Conservation (phyloP, 1,139 yeast species). For the Hanseniaspora gamundiae region DNA sequence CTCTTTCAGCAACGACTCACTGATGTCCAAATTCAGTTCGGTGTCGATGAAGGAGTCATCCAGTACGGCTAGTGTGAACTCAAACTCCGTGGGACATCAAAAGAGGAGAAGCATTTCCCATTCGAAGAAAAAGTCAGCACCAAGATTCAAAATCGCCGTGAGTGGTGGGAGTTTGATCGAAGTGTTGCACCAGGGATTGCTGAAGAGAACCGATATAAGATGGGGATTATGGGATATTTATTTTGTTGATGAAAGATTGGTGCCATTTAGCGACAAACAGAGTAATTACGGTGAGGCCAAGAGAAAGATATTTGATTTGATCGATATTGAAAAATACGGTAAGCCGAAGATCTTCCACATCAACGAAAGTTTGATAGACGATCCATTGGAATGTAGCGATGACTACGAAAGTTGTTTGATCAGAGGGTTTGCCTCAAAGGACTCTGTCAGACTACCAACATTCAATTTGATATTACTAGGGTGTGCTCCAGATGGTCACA, state of each 20-base stretch:
- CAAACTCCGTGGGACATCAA: too few species aligned
- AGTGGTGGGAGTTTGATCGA: constrained; percentile 87
- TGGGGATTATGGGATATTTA: constrained; percentile 96
- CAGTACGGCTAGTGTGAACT: neutral
- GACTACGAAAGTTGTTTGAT: constrained; percentile 76
- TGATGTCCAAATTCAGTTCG: neutral
- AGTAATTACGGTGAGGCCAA: constrained; percentile 87
- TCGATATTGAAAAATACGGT: constrained; percentile 34
- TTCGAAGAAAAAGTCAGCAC: neutral
- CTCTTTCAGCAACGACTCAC: neutral
- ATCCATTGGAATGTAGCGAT: constrained; percentile 93
- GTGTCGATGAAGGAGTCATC: neutral
- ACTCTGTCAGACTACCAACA: constrained; percentile 88
- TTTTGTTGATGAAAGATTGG: constrained; percentile 93
- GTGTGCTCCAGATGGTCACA: constrained; percentile 98
- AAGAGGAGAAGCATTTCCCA: neutral
- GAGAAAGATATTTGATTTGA: constrained; percentile 62
- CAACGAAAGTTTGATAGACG: constrained; percentile 61
- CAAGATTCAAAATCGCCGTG: constrained; percentile 75
- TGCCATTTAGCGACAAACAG: constrained; percentile 72
- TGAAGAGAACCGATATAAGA: constrained; percentile 59
- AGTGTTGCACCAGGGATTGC: constrained; percentile 74
- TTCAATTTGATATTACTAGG: constrained; percentile 85
- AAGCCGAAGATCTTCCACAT: constrained; percentile 72
- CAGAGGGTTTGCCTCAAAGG: constrained; percentile 89